These are phyloP conservation scores for Lyophyllum shimeji DNA, from an alignment of 768 basidiomycete genomes.

Conservation along the genomic window DNA sequence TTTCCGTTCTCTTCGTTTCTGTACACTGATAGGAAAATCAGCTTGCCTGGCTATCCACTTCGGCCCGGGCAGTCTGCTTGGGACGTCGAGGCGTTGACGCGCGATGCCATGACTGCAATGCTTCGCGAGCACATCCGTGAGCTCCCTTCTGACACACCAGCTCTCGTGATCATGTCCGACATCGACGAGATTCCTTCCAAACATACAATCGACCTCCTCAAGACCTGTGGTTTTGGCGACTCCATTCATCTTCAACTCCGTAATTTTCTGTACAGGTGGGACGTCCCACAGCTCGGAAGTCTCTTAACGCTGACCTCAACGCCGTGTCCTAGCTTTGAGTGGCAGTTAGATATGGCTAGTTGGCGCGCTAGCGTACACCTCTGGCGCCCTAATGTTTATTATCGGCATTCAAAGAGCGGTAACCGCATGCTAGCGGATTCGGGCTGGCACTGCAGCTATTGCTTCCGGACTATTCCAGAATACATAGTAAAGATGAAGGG, in stretches of 20 bases:
- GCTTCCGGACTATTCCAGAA: slow-evolving; percentile 59
- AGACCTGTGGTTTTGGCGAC: slow-evolving; percentile 49
- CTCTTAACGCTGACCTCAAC: background rate
- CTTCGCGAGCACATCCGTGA: slow-evolving; percentile 36
- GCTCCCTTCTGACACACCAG: slow-evolving; percentile 28
- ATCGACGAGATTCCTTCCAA: slow-evolving; percentile 60
- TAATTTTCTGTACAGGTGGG: slow-evolving; percentile 58
- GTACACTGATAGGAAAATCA: slow-evolving; percentile 14
- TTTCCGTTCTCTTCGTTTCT: background rate
- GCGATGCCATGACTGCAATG: slow-evolving; percentile 48
- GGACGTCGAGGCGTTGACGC: slow-evolving; percentile 47
- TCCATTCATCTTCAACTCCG: slow-evolving; percentile 61
- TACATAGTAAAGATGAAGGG: slow-evolving; percentile 60
- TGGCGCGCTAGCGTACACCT: slow-evolving; percentile 57
- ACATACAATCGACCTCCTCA: slow-evolving; percentile 50
- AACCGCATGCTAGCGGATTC: slow-evolving; percentile 54
- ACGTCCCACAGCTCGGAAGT: background rate
- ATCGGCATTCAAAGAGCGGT: slow-evolving; percentile 49
- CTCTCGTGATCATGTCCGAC: slow-evolving; percentile 61
- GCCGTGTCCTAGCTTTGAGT: slow-evolving; percentile 59
- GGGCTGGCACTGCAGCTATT: slow-evolving; percentile 73
- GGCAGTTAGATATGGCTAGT: slow-evolving; percentile 51
- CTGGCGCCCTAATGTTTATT: slow-evolving; percentile 42
- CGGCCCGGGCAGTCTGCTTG: slow-evolving; percentile 43
- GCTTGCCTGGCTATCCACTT: slow-evolving; percentile 47